Conservation (phyloP, 257 asterid species). For the Apocynum venetum region DNA sequence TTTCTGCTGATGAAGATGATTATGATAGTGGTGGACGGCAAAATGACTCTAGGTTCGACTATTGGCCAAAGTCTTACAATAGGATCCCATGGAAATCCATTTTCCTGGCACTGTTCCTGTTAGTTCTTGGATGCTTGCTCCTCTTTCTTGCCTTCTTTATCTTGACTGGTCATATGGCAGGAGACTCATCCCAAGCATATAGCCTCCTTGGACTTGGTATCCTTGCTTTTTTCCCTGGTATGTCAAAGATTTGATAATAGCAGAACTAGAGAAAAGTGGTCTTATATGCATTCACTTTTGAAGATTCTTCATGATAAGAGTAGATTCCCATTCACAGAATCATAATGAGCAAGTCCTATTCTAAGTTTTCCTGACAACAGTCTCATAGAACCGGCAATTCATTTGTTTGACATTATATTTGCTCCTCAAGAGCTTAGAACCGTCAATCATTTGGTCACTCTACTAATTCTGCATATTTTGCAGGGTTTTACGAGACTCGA, state of each 20-base stretch:
- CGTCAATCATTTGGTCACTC: background rate
- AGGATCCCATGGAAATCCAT: slow-evolving; percentile 84
- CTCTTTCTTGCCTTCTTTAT: slow-evolving; percentile 61
- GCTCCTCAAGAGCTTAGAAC: background rate
- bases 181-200: slow-evolving; percentile 69
- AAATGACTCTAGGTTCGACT: slow-evolving; percentile 69
- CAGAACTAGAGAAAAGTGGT: background rate
- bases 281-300: background rate
- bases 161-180: slow-evolving; percentile 79
- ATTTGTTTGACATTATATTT: background rate
- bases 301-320: background rate
- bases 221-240: slow-evolving; percentile 77
- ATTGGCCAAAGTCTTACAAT: slow-evolving; percentile 53
- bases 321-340: background rate
- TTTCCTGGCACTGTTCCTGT: slow-evolving; percentile 65
- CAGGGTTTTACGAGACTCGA: slow-evolving; percentile 82
- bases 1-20: slow-evolving; percentile 45
- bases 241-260: background rate
- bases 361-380: too few relatives aligned
- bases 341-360: background rate
- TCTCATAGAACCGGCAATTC: background rate
- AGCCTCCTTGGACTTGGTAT: slow-evolving; percentile 73
- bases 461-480: background rate
- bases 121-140: slow-evolving; percentile 70
- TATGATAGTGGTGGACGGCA: slow-evolving; percentile 30